These are phyloP conservation scores for Raffaelea arxii DNA, from an alignment of 2,329 filamentous ascomycete genomes.

Conservation along the genomic window DNA sequence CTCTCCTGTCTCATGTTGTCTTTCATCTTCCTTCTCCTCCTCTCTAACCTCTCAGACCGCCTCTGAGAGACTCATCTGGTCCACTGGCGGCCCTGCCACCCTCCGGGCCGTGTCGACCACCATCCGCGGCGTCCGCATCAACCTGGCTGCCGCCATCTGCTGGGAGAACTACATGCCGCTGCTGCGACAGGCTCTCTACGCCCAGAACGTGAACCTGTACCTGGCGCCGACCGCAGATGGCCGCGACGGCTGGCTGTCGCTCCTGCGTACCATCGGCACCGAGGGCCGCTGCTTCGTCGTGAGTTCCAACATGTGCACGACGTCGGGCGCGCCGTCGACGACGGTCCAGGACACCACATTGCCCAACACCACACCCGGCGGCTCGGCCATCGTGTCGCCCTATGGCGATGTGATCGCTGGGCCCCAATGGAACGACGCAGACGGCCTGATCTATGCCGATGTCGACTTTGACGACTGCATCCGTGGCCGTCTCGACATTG, in stretches of 20 bases:
- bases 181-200: constrained; percentile 72
- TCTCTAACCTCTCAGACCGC: constrained; percentile 47
- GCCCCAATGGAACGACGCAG: constrained; percentile 73
- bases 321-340: background rate
- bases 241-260: constrained; percentile 68
- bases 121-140: constrained; percentile 70
- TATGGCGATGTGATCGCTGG: constrained; percentile 70
- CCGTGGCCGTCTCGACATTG: constrained; percentile 69
- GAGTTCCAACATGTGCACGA: constrained; percentile 72
- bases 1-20: background rate
- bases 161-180: constrained; percentile 98
- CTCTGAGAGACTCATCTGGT: constrained; percentile 78
- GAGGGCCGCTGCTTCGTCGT: constrained; percentile 83
- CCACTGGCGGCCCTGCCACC: constrained; percentile 70
- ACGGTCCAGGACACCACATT: background rate
- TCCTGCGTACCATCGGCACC: constrained; percentile 73
- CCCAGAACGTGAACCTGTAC: constrained; percentile 86
- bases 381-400: constrained; percentile 73
- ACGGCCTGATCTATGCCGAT: constrained; percentile 57
- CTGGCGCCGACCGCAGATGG: constrained; percentile 83
- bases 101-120: constrained; percentile 69
- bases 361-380: constrained; percentile 44
- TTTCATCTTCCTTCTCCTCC: background rate
- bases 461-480: constrained; percentile 85
- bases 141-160: constrained; percentile 80